Percentiles rank a stretch among this genome's conserved stretches.
Evolutionary conservation across 1,139 yeast genomes (phyloP).

Genomic region (Magnusiomyces suaveolens): DNA sequence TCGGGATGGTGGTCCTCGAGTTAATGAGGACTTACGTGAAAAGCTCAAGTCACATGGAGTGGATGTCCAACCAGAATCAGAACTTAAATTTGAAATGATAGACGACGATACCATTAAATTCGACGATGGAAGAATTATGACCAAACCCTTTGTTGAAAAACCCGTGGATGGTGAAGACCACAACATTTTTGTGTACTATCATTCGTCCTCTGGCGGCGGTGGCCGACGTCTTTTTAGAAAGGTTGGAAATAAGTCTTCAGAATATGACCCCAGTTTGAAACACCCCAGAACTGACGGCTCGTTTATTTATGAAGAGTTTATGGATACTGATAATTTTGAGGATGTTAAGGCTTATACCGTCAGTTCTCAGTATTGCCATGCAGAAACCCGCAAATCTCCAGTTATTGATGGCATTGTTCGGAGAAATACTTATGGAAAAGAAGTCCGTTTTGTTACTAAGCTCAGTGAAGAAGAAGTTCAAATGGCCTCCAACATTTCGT

Average conservation of each 20-base stretch:
- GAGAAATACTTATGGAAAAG: slow-evolving; percentile 96
- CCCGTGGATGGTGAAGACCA: slow-evolving; percentile 99
- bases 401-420: slow-evolving; percentile 98
- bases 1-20: slow-evolving; percentile 93
- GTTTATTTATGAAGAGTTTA: slow-evolving; percentile 82
- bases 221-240: slow-evolving; percentile 90
- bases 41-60: slow-evolving; percentile 54
- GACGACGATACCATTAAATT: slow-evolving; percentile 70
- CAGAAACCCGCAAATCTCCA: slow-evolving; percentile 96
- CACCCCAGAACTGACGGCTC: slow-evolving; percentile 84
- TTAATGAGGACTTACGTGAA: slow-evolving; percentile 52
- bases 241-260: slow-evolving; percentile 94
- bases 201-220: slow-evolving; percentile 88
- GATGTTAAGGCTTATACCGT: slow-evolving; percentile 96
- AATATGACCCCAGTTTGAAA: slow-evolving; percentile 73
- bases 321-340: slow-evolving; percentile 86
- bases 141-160: slow-evolving; percentile 92
- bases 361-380: slow-evolving; percentile 84
- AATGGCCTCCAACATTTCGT: slow-evolving; percentile 72
- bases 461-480: slow-evolving; percentile 61
- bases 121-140: slow-evolving; percentile 52
- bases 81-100: slow-evolving; percentile 57
- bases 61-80: slow-evolving; percentile 49
- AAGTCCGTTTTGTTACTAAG: slow-evolving; percentile 70
- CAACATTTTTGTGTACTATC: slow-evolving; percentile 87